Percentiles rank a stretch among this genome's conserved stretches.
These are phyloP conservation scores for Acaromyces ingoldii DNA, from an alignment of 1,284 basidiomycete genomes.

Conservation along the genomic window DNA sequence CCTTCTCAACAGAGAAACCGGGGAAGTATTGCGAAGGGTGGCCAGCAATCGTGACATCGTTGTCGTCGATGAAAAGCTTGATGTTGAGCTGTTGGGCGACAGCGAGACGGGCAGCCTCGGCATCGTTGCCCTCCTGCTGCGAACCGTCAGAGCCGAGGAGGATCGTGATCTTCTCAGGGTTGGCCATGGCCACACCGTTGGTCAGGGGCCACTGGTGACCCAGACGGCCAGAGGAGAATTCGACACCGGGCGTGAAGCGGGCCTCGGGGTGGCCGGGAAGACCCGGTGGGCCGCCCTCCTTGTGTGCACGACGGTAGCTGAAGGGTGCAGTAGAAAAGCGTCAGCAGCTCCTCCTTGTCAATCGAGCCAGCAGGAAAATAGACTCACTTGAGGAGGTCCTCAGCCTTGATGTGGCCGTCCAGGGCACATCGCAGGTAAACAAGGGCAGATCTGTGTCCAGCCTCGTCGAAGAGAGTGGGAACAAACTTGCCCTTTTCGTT, in stretches of 20 bases:
- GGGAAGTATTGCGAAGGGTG: constrained; percentile 76
- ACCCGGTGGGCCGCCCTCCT: constrained; percentile 5
- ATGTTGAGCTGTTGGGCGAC: constrained; percentile 74
- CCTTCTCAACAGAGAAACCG: constrained; percentile 64
- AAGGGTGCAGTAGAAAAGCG: no score
- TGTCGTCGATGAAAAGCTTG: constrained; percentile 78
- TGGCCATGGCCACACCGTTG: constrained; percentile 73
- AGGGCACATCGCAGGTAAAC: constrained; percentile 74
- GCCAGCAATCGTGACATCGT: constrained; percentile 49
- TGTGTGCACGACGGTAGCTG: constrained; percentile 68
- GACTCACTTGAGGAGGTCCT: constrained; percentile 65
- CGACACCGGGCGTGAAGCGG: constrained; percentile 75
- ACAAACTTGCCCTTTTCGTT: constrained; percentile 55
- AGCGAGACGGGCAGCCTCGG: constrained; percentile 75
- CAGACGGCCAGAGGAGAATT: constrained; percentile 66
- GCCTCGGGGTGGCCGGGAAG: constrained; percentile 80
- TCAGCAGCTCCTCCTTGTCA: no score
- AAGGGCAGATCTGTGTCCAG: constrained; percentile 78
- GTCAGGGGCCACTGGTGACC: constrained; percentile 56
- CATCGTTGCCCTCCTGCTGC: constrained; percentile 81
- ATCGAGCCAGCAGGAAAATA: no score
- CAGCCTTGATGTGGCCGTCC: constrained; percentile 65
- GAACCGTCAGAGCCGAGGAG: constrained; percentile 79
- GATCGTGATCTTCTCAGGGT: constrained; percentile 70
- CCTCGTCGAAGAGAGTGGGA: constrained; percentile 51